Conservation (phyloP, 1,139 yeast species). For the Suhomyces maxii region DNA sequence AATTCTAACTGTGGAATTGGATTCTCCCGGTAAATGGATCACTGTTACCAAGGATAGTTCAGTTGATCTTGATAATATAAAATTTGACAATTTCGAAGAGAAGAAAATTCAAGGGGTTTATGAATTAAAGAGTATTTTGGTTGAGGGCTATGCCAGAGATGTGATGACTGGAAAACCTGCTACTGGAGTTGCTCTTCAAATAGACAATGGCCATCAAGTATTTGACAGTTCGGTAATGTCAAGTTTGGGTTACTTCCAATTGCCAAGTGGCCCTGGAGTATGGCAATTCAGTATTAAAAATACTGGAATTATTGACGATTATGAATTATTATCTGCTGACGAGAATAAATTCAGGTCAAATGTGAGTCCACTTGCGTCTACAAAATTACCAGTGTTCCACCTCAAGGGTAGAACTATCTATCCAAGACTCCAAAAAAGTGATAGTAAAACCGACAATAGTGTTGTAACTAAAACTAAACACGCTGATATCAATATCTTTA, state of each 20-base stretch:
- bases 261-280: conserved; percentile 67
- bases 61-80: conserved; percentile 64
- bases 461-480: conserved; percentile 17
- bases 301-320: conserved; percentile 41
- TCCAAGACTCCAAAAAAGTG: conserved; percentile 46
- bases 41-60: conserved; percentile 48
- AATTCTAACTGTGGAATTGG: conserved; percentile 56
- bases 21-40: conserved; percentile 69
- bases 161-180: conserved; percentile 39
- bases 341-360: conserved; percentile 29
- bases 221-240: conserved; percentile 72
- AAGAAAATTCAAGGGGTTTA: conserved; percentile 18
- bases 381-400: conserved; percentile 32
- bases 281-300: conserved; percentile 52
- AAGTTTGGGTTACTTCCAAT: conserved; percentile 73
- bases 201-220: conserved; percentile 18
- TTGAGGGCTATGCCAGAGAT: conserved; percentile 73
- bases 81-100: conserved; percentile 32
- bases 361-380: conserved; percentile 16
- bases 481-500: conserved; percentile 76
- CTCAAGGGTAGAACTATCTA: conserved; percentile 41
- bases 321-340: conserved; percentile 41
- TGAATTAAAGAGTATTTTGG: conserved; percentile 47
- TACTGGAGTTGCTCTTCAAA: conserved; percentile 51
- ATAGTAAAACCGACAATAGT: conserved; percentile 25